A percentile compares a stretch with the other conserved stretches of the same genome.
phyloP scores from a whole-genome alignment of 495 filamentous ascomycete genomes.

The Aspergillus ellipticus region DNA sequence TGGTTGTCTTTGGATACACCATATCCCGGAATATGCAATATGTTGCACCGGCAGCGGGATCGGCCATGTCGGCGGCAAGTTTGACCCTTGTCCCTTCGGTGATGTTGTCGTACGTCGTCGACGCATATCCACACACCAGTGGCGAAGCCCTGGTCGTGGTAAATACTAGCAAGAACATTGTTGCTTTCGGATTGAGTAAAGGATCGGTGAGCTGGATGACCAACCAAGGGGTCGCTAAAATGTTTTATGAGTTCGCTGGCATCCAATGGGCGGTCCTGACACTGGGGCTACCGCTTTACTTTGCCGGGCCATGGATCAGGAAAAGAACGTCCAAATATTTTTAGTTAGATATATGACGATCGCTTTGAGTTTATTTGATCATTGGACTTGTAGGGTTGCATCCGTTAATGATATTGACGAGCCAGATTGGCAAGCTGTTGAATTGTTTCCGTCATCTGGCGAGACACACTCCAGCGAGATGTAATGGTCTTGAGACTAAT shows the following conservation, averaged over 20 bases:
- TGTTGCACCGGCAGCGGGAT: conserved; percentile 23
- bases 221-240: conserved; percentile 29
- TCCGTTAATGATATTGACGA: neutral
- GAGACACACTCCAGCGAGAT: conserved; percentile 12
- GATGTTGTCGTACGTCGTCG: conserved; percentile 33
- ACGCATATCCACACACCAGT: conserved; percentile 24
- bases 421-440: neutral
- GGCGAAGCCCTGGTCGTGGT: conserved; percentile 31
- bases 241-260: conserved; percentile 37
- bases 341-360: neutral
- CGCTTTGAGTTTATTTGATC: neutral
- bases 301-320: conserved; percentile 29
- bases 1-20: conserved; percentile 28
- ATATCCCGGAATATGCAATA: conserved; percentile 19
- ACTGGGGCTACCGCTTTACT: conserved; percentile 31
- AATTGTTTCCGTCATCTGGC: conserved; percentile 10
- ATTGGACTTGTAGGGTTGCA: no score
- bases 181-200: conserved; percentile 35
- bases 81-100: conserved; percentile 29
- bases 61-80: conserved; percentile 23
- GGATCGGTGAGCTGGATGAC: conserved; percentile 28
- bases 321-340: conserved; percentile 12
- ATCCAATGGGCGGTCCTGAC: conserved; percentile 35
- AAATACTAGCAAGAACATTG: conserved; percentile 40
- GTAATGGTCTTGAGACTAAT: conserved; percentile 10